A percentile compares a stretch with the other conserved stretches of the same genome.
These are phyloP conservation scores for Penicillium sp. DNA, from an alignment of 2,329 filamentous ascomycete genomes.

Conservation along the genomic window DNA sequence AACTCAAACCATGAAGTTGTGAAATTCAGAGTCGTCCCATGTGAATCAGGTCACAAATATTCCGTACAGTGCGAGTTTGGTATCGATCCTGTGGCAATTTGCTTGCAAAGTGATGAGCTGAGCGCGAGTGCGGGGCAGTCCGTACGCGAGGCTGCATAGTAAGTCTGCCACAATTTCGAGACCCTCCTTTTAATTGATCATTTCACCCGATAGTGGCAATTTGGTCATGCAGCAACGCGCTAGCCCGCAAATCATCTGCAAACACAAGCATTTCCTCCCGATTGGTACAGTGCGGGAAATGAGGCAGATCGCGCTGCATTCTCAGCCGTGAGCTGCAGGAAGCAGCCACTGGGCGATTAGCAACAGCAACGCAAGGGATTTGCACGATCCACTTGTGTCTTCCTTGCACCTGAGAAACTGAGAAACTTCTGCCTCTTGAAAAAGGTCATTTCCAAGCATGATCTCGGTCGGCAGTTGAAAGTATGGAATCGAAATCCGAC, in stretches of 20 bases:
- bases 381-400: neutral
- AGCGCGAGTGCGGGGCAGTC: too few relatives aligned
- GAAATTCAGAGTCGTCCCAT: too few relatives aligned
- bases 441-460: neutral
- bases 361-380: neutral
- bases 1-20: too few relatives aligned
- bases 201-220: neutral
- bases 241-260: neutral
- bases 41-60: too few relatives aligned
- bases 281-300: neutral
- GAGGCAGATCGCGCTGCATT: slow-evolving; percentile 12
- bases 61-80: too few relatives aligned
- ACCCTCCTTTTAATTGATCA: neutral
- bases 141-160: neutral
- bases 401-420: neutral
- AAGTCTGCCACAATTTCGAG: neutral
- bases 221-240: neutral
- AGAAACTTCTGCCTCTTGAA: neutral
- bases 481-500: neutral
- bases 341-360: neutral
- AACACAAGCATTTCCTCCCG: neutral
- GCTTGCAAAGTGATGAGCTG: too few relatives aligned
- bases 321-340: neutral
- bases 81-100: too few relatives aligned
- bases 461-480: neutral